These are phyloP conservation scores for Aspergillus diversus DNA, from an alignment of 495 filamentous ascomycete genomes.

Conservation along the genomic window DNA sequence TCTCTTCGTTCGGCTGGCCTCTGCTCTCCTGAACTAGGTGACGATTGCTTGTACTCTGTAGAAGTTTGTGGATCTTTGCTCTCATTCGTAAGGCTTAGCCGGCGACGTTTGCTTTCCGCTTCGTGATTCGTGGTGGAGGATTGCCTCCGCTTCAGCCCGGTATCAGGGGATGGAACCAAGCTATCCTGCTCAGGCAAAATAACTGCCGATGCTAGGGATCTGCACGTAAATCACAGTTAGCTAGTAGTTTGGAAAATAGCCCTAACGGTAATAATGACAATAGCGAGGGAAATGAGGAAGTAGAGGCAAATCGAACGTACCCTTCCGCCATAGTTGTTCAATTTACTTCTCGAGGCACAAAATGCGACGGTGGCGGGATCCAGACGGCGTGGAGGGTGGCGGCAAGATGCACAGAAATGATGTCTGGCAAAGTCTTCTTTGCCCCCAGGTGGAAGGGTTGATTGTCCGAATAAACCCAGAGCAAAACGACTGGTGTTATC, in stretches of 20 bases:
- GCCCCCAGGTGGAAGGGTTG: neutral
- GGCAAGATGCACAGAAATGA: neutral
- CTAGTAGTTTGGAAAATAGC: neutral
- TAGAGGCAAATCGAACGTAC: conserved; percentile 22
- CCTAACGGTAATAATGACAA: neutral
- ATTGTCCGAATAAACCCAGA: neutral
- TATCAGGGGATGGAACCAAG: conserved; percentile 32
- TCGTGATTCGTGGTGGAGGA: conserved; percentile 58
- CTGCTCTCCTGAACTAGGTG: conserved; percentile 29
- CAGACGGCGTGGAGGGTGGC: neutral
- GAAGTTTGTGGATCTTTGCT: conserved; percentile 19
- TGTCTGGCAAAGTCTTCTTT: neutral
- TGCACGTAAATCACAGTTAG: conserved; percentile 12
- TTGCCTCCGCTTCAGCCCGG: conserved; percentile 57
- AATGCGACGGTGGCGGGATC: neutral
- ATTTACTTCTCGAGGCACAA: neutral
- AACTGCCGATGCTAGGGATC: conserved; percentile 67
- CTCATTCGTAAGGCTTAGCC: conserved; percentile 42
- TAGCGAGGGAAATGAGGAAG: neutral
- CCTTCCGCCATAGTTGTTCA: conserved; percentile 36
- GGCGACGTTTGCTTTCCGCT: conserved; percentile 58
- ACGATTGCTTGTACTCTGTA: conserved; percentile 22
- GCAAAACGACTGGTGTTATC: conserved; percentile 11
- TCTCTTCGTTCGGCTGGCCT: conserved; percentile 46
- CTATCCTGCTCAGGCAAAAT: conserved; percentile 58